Evolutionary conservation across 257 asterid species (phyloP).

Genomic region (Linaria vulgaris): DNA sequence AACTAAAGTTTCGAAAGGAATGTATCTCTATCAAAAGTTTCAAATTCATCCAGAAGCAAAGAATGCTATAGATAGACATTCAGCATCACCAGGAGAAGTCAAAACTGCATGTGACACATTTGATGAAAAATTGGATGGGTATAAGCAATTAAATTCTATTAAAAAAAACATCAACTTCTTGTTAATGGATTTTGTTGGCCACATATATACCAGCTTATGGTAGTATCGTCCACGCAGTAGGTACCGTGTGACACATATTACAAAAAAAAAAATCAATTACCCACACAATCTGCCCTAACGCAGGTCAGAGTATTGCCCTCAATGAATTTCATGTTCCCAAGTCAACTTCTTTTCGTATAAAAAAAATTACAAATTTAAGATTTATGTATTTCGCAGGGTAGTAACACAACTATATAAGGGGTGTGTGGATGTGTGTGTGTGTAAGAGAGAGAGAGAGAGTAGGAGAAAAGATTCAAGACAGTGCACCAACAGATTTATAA

Average conservation of each 20-base stretch:
- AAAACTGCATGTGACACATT: no score
- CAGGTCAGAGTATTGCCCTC: neutral
- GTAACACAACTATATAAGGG: conserved; percentile 24
- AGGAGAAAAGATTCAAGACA: no score
- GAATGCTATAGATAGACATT: neutral
- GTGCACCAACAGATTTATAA: no score
- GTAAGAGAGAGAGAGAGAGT: no score
- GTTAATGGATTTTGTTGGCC: neutral
- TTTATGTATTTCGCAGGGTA: no score
- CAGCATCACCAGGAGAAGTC: no score
- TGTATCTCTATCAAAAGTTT: neutral
- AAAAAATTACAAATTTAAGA: no score
- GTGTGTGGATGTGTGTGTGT: neutral
- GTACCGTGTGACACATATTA: conserved; percentile 3
- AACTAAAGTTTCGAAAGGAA: neutral
- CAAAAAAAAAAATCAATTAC: neutral
- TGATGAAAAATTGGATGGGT: no score
- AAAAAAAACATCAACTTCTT: neutral
- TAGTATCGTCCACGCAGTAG: neutral
- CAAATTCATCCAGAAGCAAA: conserved; percentile 13
- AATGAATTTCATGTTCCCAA: conserved; percentile 14
- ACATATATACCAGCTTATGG: conserved; percentile 10
- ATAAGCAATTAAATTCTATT: no score
- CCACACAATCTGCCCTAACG: conserved; percentile 14
- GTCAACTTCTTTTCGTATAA: no score